Evolutionary conservation across 306 rosid species (phyloP).

Genomic region (Cajanus cajan): DNA sequence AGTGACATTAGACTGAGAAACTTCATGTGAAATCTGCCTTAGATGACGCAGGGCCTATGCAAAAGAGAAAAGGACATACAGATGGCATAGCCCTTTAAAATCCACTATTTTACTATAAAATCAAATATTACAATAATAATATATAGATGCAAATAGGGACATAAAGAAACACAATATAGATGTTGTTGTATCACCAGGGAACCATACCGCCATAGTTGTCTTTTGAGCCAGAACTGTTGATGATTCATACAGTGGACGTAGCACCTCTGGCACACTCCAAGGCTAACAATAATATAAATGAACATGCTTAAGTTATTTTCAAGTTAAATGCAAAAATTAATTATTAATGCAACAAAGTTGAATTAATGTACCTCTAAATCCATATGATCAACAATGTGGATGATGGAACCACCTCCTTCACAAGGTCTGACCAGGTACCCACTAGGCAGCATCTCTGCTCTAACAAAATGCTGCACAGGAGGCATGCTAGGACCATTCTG

Average conservation of each 20-base stretch:
- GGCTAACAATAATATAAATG: slow-evolving; percentile 50
- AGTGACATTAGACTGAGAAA: slow-evolving; percentile 80
- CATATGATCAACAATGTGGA: slow-evolving; percentile 93
- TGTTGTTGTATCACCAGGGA: not conserved
- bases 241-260: slow-evolving; percentile 94
- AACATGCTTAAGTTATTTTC: slow-evolving; percentile 14
- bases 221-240: slow-evolving; percentile 88
- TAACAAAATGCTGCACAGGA: slow-evolving; percentile 92
- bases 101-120: not conserved
- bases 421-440: slow-evolving; percentile 94
- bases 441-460: slow-evolving; percentile 96
- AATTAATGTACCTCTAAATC: slow-evolving; percentile 70
- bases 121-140: not conserved
- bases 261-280: slow-evolving; percentile 95
- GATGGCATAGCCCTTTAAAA: not conserved
- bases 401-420: slow-evolving; percentile 98
- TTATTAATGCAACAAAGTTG: not conserved
- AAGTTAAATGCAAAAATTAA: not conserved
- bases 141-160: not conserved
- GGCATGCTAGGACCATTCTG: slow-evolving; percentile 98
- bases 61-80: not conserved
- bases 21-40: slow-evolving; percentile 92
- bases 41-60: slow-evolving; percentile 85
- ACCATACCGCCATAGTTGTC: slow-evolving; percentile 92
- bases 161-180: not conserved